Conservation (phyloP, 352 stramenopile species). For the Pythium brachiatum region DNA sequence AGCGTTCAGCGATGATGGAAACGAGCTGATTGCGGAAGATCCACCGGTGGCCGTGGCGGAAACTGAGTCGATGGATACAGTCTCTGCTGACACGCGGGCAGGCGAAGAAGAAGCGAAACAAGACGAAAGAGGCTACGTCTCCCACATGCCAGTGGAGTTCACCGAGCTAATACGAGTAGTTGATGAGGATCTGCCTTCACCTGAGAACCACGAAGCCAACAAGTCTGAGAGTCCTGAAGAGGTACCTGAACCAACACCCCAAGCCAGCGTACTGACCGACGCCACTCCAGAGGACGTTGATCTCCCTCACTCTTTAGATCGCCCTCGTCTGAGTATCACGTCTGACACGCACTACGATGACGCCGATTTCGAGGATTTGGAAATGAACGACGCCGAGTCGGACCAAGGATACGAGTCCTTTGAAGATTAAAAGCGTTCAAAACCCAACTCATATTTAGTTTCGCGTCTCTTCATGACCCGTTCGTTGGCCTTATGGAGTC, state of each 20-base stretch:
- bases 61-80: background rate
- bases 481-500: background rate
- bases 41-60: no score
- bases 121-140: no score
- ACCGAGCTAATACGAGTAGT: background rate
- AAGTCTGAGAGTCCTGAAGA: no score
- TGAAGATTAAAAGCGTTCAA: conserved; percentile 4
- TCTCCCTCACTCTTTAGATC: background rate
- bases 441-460: conserved; percentile 8
- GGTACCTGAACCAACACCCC: no score
- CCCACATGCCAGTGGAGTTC: no score
- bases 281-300: background rate
- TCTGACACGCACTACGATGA: conserved; percentile 6
- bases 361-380: conserved; percentile 14
- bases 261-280: background rate
- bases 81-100: background rate
- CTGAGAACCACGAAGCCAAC: background rate
- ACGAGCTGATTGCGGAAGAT: no score
- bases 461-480: background rate
- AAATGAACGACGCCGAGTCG: conserved; percentile 19
- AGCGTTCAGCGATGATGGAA: no score
- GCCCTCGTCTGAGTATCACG: conserved; percentile 3
- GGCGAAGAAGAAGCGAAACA: background rate
- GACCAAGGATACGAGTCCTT: conserved; percentile 19
- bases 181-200: background rate